Evolutionary conservation across 768 basidiomycete species (phyloP).

Genomic region (Serendipita vermifera): DNA sequence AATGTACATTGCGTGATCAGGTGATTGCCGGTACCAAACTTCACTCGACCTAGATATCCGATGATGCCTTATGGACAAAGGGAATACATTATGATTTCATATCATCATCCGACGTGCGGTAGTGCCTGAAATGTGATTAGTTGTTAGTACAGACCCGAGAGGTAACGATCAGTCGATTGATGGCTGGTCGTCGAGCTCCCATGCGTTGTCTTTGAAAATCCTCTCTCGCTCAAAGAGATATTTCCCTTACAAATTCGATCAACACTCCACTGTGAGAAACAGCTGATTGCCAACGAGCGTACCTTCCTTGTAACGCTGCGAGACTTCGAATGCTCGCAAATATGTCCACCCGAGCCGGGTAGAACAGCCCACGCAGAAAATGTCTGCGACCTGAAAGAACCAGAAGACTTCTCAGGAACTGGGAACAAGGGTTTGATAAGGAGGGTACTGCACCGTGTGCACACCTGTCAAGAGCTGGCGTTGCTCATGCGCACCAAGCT

Average conservation of each 20-base stretch:
- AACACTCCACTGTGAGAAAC: too few relatives aligned
- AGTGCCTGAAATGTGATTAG: too few relatives aligned
- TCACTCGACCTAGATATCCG: neutral
- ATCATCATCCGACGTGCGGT: neutral
- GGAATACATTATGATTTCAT: too few relatives aligned
- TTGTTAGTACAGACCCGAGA: too few relatives aligned
- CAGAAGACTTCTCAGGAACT: too few relatives aligned
- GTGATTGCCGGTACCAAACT: neutral
- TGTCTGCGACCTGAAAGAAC: slow-evolving; percentile 44
- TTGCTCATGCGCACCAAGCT: slow-evolving; percentile 60
- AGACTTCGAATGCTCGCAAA: slow-evolving; percentile 57
- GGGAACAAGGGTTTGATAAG: neutral
- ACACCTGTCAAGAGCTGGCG: slow-evolving; percentile 39
- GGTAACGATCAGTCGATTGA: too few relatives aligned
- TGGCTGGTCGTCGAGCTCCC: slow-evolving; percentile 28
- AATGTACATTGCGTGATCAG: slow-evolving; percentile 57
- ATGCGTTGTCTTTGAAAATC: slow-evolving; percentile 68
- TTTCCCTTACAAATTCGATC: slow-evolving; percentile 52
- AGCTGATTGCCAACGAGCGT: too few relatives aligned
- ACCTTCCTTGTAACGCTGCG: slow-evolving; percentile 84
- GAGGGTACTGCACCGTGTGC: too few relatives aligned
- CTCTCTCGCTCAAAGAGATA: slow-evolving; percentile 71
- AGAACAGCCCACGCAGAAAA: slow-evolving; percentile 66
- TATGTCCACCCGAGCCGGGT: slow-evolving; percentile 76
- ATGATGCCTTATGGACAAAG: neutral